These are phyloP conservation scores for Cyclotella baltica DNA, from an alignment of 108 stramenopile genomes.

Conservation along the genomic window DNA sequence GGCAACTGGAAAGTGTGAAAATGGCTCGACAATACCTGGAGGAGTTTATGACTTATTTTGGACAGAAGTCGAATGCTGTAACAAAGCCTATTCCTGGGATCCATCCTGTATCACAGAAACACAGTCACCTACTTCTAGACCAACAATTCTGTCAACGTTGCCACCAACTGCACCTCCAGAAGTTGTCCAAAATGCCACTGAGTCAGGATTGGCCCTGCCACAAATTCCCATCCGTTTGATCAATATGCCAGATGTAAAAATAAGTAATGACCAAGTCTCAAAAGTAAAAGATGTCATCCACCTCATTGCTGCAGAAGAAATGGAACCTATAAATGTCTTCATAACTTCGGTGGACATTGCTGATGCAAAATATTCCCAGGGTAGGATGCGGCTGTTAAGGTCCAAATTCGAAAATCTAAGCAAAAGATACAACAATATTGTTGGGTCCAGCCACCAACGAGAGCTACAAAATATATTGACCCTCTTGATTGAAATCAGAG, in stretches of 20 bases:
- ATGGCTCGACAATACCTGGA: not conserved
- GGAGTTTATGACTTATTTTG: conserved; percentile 29
- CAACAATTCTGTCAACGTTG: not conserved
- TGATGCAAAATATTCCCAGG: conserved; percentile 8
- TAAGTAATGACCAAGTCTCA: conserved; percentile 1
- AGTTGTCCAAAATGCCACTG: not conserved
- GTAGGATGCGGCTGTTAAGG: not conserved
- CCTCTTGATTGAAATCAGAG: conserved; percentile 10
- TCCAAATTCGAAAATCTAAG: not conserved
- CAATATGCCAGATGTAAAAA: conserved; percentile 18
- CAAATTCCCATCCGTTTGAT: conserved; percentile 20
- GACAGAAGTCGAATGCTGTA: conserved; percentile 20
- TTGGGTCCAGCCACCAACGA: not conserved
- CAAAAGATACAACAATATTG: not conserved
- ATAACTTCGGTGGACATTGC: conserved; percentile 19
- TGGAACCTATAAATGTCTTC: conserved; percentile 4
- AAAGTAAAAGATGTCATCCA: conserved; percentile 15
- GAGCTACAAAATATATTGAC: not conserved
- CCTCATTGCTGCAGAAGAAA: not conserved
- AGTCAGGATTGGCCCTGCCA: conserved; percentile 5
- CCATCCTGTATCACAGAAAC: conserved; percentile 5
- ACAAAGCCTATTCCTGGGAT: conserved; percentile 9
- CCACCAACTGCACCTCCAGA: not conserved
- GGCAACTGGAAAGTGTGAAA: conserved; percentile 17
- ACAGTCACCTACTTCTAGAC: conserved; percentile 5